These are phyloP conservation scores for Striga asiatica DNA, from an alignment of 257 asterid genomes.

Conservation along the genomic window DNA sequence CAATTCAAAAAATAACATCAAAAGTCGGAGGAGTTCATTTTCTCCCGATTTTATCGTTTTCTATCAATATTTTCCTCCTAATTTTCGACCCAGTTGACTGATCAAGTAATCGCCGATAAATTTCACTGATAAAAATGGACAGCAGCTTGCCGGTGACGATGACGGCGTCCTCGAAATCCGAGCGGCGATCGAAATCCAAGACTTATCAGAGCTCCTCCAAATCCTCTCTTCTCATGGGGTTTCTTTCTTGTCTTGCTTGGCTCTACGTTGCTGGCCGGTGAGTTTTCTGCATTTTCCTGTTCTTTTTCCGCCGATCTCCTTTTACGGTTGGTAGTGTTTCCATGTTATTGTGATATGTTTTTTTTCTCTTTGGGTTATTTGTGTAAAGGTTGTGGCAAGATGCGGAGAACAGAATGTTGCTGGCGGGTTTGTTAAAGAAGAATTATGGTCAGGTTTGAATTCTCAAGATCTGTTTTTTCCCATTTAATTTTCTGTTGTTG, in stretches of 20 bases:
- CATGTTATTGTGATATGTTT: neutral
- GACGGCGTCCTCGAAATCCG: conserved; percentile 42
- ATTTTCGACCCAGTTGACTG: neutral
- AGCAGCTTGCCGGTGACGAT: conserved; percentile 43
- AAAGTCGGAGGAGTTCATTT: too few relatives aligned
- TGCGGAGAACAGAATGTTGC: conserved; percentile 57
- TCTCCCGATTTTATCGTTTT: neutral
- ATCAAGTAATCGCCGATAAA: neutral
- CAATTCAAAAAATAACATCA: neutral
- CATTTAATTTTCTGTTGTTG: neutral
- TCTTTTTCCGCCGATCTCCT: too few relatives aligned
- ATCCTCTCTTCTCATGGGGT: conserved; percentile 58
- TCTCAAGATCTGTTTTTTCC: conserved; percentile 3
- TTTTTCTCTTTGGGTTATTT: neutral
- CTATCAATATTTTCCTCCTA: neutral
- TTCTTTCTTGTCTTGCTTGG: conserved; percentile 88
- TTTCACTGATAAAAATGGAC: conserved; percentile 8
- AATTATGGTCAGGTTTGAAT: conserved; percentile 60
- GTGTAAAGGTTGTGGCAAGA: conserved; percentile 87
- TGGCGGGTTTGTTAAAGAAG: conserved; percentile 42
- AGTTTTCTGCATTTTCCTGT: neutral
- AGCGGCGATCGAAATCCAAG: conserved; percentile 77
- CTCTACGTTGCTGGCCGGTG: conserved; percentile 92
- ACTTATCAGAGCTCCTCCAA: conserved; percentile 39
- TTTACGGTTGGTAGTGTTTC: neutral